Evolutionary conservation across 768 basidiomycete genomes (phyloP), one percentile per base, ranked within the genome.

Genomic region (Hortiboletus flavorubellus): DNA sequence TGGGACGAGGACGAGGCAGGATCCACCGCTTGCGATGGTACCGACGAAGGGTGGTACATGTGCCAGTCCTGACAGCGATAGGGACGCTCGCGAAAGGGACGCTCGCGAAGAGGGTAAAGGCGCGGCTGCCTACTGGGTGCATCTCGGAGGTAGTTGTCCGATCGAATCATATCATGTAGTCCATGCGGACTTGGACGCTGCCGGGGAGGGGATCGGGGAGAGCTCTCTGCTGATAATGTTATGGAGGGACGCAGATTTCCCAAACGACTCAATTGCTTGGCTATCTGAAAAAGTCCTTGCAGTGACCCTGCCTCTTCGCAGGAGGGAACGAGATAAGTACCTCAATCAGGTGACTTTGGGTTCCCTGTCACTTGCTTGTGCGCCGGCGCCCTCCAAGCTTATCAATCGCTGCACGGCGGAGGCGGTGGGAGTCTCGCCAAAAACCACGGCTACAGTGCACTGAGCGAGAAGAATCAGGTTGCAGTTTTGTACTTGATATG

Each of bases 31-130:
- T 42, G 64, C 62, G 7, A 72, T 3, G 16, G 73, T 68, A 0
- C 72, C 72, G 6, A 64, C 46, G 0, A 73, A 52, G 35, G 72
- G 3, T 68, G 61, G 26, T 1, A n/a, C 69, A 69, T 6, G 62
- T 44, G 23, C 35, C 58, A 9, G 68, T 10, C 43, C 70, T 72
- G 21, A 39, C 18, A 11, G 31, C n/a, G n/a, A 68, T 70, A 2
- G 68, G 62, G 11, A 65, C 18, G 35, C 34, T 46, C 12, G 66
- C 59, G 12, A 55, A 41, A 2, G 68, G 62, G 11, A 65, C 18
- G 35, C 34, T 46, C 12, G 66, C 59, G 12, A 55, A 41, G 9
- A 67, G n/a, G 56, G 46, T 26, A 45, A 26, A 55, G 3, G 12
- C 21, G 1, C 34, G 34, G n/a, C 40, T 31, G 30, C 38, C 37